Evolutionary conservation across 108 stramenopile species (phyloP), one percentile per base, ranked within the genome.

Genomic region (Cafeteria roenbergensis): DNA sequence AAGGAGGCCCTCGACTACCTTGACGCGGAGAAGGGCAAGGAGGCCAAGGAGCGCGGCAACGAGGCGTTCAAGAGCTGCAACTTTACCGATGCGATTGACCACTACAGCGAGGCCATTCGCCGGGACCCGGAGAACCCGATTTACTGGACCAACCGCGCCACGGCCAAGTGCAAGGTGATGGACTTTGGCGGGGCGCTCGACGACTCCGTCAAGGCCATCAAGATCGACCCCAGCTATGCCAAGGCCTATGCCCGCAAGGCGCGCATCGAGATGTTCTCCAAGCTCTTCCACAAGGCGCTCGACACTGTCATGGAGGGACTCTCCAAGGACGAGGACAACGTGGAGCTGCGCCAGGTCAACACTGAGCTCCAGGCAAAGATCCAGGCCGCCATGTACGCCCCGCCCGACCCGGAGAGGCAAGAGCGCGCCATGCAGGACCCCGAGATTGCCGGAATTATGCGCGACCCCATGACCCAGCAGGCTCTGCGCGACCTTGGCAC

Each of bases 401-500:
- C 86, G 52, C 84, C 89, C 64, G 91, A 94, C 75, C 78, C 84
- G 78, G 91, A 90, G 66, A 78, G 95, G 58, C 90, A 91, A 0
- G 87, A 84, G 24, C 95, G 92, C 71, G 98, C 92, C 63, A 94
- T 95, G 94, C 91, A 90, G 24, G 98, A 99, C 85, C 98, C 98
- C 8, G 93, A 97, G 70, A 92, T 99, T 66, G 94, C 95, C 75
- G 64, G 70, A 48, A 97, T 99, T 56, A 76, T 99, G 53, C 62
- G 72, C 36, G 98, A 99, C 77, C 98, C 98, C n/a, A 67, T 97
- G 62, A 88, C 95, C 54, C 85, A 87, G 55, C 92, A 94, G 71
- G 89, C 90, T 24, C 79, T 99, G 35, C 77, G 78, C 55, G 94
- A 97, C 71, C 88, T 99, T 62, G 81, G 80, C 55, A 90, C 92